Evolutionary conservation across 2,329 filamentous ascomycete species (phyloP).

Genomic region (Verticillium longisporum): DNA sequence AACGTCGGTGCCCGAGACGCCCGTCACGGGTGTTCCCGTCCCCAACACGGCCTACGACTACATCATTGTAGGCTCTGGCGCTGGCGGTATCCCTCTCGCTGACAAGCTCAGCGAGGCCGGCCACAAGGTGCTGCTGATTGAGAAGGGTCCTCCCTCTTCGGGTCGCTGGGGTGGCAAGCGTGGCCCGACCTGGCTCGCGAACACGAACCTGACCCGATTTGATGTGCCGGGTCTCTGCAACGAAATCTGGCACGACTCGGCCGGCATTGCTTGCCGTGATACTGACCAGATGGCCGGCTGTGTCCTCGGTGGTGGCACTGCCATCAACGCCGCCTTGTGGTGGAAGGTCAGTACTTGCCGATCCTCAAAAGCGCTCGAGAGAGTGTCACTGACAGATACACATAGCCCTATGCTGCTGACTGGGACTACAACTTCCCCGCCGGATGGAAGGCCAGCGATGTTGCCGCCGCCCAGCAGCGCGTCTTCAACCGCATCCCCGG

Average conservation of each 20-base stretch:
- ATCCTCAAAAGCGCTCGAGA: neutral
- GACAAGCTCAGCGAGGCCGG: conserved; percentile 58
- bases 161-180: conserved; percentile 58
- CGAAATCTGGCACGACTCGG: conserved; percentile 58
- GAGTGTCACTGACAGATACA: neutral
- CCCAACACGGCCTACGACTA: conserved; percentile 46
- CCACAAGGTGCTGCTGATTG: conserved; percentile 57
- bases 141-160: conserved; percentile 54
- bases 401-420: conserved; percentile 51
- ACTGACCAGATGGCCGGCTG: conserved; percentile 70
- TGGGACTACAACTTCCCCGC: conserved; percentile 67
- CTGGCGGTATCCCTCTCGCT: conserved; percentile 53
- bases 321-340: conserved; percentile 63
- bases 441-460: conserved; percentile 63
- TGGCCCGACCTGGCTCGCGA: conserved; percentile 54
- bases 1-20: conserved; percentile 16
- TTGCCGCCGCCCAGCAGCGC: conserved; percentile 50
- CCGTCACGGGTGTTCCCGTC: conserved; percentile 24
- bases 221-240: conserved; percentile 68
- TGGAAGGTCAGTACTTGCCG: conserved; percentile 42
- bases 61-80: conserved; percentile 57
- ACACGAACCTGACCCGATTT: conserved; percentile 59
- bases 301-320: conserved; percentile 60
- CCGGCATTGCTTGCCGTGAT: conserved; percentile 60
- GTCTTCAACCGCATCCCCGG: conserved; percentile 67